Percentiles rank a stretch among this genome's conserved stretches.
Conservation (phyloP, 306 rosid genomes). For the Prunus davidiana region DNA sequence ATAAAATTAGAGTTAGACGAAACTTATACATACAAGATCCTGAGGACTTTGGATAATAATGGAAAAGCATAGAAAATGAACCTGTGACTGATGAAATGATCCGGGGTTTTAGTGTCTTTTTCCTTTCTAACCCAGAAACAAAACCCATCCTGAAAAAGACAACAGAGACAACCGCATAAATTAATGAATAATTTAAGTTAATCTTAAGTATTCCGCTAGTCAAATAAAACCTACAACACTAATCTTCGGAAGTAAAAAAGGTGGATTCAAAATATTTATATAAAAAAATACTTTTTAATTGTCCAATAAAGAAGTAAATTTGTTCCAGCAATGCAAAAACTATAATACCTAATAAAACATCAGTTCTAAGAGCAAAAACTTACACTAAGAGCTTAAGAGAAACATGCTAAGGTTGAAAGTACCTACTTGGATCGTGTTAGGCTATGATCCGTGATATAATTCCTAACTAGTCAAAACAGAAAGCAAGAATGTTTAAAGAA, state of each 20-base stretch:
- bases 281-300: not conserved
- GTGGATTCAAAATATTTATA: not conserved
- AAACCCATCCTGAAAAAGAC: slow-evolving; percentile 19
- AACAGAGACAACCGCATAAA: not conserved
- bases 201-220: not conserved
- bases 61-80: slow-evolving; percentile 4
- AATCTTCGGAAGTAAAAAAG: not conserved
- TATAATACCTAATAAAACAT: not conserved
- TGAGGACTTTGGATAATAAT: too few species aligned
- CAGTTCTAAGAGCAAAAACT: too few species aligned
- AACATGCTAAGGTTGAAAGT: not conserved
- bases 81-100: slow-evolving; percentile 32
- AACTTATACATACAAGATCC: not conserved
- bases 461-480: not conserved
- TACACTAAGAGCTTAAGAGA: not conserved
- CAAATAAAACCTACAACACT: not conserved
- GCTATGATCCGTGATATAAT: not conserved
- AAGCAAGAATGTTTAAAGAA: not conserved
- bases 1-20: not conserved
- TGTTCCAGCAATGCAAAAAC: not conserved
- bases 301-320: not conserved
- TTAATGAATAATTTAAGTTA: not conserved
- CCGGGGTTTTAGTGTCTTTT: slow-evolving; percentile 1
- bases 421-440: not conserved
- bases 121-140: slow-evolving; percentile 15